phyloP scores from a whole-genome alignment of 208 protist genomes.

The Naegleria fowleri region DNA sequence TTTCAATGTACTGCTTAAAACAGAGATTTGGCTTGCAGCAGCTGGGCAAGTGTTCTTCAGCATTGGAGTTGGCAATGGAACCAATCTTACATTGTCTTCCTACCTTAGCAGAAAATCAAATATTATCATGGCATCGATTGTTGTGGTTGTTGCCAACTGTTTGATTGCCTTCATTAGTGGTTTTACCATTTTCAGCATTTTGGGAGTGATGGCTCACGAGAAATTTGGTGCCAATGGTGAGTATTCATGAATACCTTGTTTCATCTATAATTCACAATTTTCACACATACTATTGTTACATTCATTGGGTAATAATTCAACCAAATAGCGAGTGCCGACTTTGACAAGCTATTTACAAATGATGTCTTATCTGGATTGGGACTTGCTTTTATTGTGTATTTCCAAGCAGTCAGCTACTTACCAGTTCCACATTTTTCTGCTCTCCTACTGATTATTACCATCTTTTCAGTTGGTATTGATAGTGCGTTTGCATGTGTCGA shows the following conservation, averaged over 20 bases:
- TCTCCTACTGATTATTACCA: background rate
- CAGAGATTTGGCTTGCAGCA: background rate
- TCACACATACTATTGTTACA: background rate
- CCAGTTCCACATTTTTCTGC: background rate
- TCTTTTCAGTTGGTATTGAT: constrained; percentile 1
- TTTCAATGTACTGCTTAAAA: background rate
- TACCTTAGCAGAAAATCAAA: background rate
- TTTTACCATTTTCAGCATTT: background rate
- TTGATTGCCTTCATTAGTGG: background rate
- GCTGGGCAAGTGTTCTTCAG: constrained; percentile 8
- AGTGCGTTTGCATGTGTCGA: background rate
- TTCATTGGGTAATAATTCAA: too few species aligned
- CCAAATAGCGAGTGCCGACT: background rate
- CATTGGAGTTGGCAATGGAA: background rate
- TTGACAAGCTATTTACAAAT: background rate
- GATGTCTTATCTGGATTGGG: background rate
- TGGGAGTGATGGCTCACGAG: background rate
- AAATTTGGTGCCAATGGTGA: background rate
- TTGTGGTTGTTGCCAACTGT: background rate
- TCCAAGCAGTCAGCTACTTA: background rate
- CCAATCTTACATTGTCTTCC: background rate
- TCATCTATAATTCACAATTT: background rate
- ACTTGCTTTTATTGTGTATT: background rate
- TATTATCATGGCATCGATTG: background rate
- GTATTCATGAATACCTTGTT: background rate